phyloP scores from a whole-genome alignment of 2,329 filamentous ascomycete species.

The Arthroderma sp. region DNA sequence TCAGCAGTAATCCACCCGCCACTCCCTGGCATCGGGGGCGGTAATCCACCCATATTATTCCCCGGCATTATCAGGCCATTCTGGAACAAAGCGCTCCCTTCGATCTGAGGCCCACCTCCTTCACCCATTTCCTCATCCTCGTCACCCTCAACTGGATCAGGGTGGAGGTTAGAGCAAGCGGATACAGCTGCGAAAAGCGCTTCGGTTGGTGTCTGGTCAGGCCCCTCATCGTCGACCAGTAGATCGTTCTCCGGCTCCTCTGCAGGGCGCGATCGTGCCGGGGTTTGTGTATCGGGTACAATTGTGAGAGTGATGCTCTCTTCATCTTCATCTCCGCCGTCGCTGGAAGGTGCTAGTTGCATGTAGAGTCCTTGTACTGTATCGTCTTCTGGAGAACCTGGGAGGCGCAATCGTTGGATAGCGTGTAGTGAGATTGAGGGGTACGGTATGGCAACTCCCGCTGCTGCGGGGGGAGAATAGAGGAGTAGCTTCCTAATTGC shows the following conservation, averaged over 20 bases:
- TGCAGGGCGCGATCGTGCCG: conserved; percentile 7
- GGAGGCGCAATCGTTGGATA: conserved; percentile 31
- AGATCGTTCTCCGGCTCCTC: conserved; percentile 13
- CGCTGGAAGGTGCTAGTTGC: conserved; percentile 28
- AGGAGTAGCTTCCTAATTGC: conserved; percentile 30
- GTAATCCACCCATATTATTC: conserved; percentile 25
- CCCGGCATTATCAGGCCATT: conserved; percentile 26
- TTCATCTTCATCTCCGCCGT: conserved; percentile 25
- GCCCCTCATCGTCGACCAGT: conserved; percentile 18
- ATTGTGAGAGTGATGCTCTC: conserved; percentile 32
- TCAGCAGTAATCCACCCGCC: conserved; percentile 63
- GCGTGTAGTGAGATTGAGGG: conserved; percentile 37
- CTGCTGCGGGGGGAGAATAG: conserved; percentile 22
- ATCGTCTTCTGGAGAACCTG: conserved; percentile 14
- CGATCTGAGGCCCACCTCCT: conserved; percentile 13
- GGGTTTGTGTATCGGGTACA: conserved; percentile 21
- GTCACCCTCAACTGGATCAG: conserved; percentile 30
- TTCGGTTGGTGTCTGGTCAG: conserved; percentile 26
- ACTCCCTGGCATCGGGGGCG: conserved; percentile 36
- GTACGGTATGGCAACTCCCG: conserved; percentile 35
- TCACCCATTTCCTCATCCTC: conserved; percentile 21
- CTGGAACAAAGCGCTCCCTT: conserved; percentile 20
- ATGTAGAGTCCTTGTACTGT: conserved; percentile 36
- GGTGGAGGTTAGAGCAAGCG: conserved; percentile 36
- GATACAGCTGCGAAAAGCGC: conserved; percentile 34